Base-by-base conservation (phyloP, 805 yeast genomes). In the Candida tallmaniae region DNA sequence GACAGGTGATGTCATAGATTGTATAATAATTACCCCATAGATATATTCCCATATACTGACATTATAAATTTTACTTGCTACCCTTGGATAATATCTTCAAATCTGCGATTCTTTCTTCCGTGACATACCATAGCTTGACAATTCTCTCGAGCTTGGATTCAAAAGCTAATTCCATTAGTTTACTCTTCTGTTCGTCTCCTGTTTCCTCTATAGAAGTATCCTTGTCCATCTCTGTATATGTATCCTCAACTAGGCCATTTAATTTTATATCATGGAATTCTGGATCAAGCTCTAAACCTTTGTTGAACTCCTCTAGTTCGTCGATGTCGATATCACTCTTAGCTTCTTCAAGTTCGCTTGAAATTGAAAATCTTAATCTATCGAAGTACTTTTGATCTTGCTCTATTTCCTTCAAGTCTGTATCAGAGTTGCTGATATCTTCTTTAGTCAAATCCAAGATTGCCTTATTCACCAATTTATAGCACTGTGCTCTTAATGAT, bases 391-490 rank as follows among this genome's bases (percentile, higher is more conserved):
- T 34, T 31, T 42, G 46, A 13, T 41, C 47, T 9, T 36, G 34
- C 10, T 34, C 55, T 50, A 40, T 54, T 42, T 26, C 50, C 51
- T 23, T 43, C 24, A 39, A 39, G 41, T 27, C 48, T 41, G 13
- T 56, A 49, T 13, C 57, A 51, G 26, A 40, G 32, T 38, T 41
- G 44, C 40, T 15, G 23, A 35, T 40, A 20, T 44, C 43, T 22
- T 39, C 35, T 19, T 27, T 32, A 22, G 33, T 36, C 25, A 66
- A 51, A 32, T 65, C 54, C 28, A 84, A 58, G 6, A 83, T 76
- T 4, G 80, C 78, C 47, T 71, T 70, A 56, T 88, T 88, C 9
- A 88, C 87, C 24, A 78, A 53, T 23, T 76, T 68, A 8, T 88
- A 84, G 36, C 90, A 78, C 38, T 76, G 78, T 12, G 68, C 60